A percentile compares a stretch with the other conserved stretches of the same genome.
Conservation (phyloP, 495 filamentous ascomycete genomes). For the Chaetomidium leptoderma region DNA sequence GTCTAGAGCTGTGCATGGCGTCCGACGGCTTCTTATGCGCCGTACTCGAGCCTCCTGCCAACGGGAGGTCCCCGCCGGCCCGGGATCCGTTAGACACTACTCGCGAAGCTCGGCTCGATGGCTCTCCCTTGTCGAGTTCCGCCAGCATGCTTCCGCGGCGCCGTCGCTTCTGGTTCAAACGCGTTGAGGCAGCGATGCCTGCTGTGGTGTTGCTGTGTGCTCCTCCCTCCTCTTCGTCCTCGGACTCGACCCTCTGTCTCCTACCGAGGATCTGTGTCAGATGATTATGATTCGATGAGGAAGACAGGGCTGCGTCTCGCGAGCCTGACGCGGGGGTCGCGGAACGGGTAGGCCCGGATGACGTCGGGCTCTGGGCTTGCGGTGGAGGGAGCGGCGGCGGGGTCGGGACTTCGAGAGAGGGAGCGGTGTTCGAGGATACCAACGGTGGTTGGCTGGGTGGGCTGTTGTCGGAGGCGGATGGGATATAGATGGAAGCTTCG, state of each 20-base stretch:
- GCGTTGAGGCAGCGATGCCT: constrained; percentile 3
- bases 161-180: constrained; percentile 23
- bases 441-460: constrained; percentile 39
- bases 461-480: constrained; percentile 41
- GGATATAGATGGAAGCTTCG: constrained; percentile 23
- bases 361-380: constrained; percentile 17
- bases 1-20: constrained; percentile 39
- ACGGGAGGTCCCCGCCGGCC: constrained; percentile 20
- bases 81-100: constrained; percentile 39
- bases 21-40: constrained; percentile 31
- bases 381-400: constrained; percentile 23
- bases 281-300: neutral
- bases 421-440: constrained; percentile 35
- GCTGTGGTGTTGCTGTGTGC: constrained; percentile 7
- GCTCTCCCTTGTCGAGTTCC: constrained; percentile 31
- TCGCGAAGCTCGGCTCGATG: constrained; percentile 35
- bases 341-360: constrained; percentile 1
- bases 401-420: constrained; percentile 24
- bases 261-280: constrained; percentile 27
- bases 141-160: constrained; percentile 32
- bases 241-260: constrained; percentile 22
- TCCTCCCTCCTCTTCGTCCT: constrained; percentile 21
- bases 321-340: neutral
- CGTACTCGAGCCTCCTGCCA: constrained; percentile 36
- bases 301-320: constrained; percentile 10